Evolutionary conservation across 768 basidiomycete species (phyloP).

Genomic region (Amanita fuliginea): DNA sequence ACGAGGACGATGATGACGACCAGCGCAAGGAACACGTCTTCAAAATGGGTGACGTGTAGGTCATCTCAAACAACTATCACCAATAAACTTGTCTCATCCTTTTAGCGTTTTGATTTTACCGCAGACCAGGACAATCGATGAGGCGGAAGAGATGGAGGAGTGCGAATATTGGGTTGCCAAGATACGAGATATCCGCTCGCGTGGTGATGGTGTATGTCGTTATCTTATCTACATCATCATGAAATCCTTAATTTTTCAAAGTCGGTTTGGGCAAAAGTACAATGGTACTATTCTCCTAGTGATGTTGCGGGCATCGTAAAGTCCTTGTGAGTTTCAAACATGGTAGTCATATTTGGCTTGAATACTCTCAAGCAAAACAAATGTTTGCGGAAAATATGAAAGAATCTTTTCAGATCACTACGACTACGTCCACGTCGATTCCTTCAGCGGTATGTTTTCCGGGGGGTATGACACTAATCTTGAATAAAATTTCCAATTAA

Average conservation of each 20-base stretch:
- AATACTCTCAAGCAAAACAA: conserved; percentile 22
- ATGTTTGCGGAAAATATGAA: conserved; percentile 33
- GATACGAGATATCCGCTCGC: conserved; percentile 34
- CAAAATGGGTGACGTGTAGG: conserved; percentile 23
- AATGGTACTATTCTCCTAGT: conserved; percentile 45
- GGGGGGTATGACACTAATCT: not conserved
- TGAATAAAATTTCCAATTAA: not conserved
- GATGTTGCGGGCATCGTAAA: conserved; percentile 34
- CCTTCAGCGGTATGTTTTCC: conserved; percentile 32
- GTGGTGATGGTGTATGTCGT: conserved; percentile 19
- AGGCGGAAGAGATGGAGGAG: conserved; percentile 13
- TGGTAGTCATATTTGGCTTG: not conserved
- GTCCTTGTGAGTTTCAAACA: conserved; percentile 31
- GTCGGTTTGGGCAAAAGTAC: conserved; percentile 42
- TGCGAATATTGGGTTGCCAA: conserved; percentile 42
- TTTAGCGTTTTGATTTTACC: conserved; percentile 34
- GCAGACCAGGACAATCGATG: conserved; percentile 14
- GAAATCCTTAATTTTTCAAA: not conserved
- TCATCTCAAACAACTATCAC: not conserved
- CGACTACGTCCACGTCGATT: conserved; percentile 23
- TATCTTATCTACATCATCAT: not conserved
- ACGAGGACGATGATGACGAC: conserved; percentile 15
- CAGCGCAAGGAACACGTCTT: conserved; percentile 19
- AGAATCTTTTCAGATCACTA: conserved; percentile 35
- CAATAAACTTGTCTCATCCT: not conserved